A percentile compares a stretch with the other conserved stretches of the same genome.
Evolutionary conservation across 2,329 filamentous ascomycete genomes (phyloP).

Genomic region (Epichloe amarillans): DNA sequence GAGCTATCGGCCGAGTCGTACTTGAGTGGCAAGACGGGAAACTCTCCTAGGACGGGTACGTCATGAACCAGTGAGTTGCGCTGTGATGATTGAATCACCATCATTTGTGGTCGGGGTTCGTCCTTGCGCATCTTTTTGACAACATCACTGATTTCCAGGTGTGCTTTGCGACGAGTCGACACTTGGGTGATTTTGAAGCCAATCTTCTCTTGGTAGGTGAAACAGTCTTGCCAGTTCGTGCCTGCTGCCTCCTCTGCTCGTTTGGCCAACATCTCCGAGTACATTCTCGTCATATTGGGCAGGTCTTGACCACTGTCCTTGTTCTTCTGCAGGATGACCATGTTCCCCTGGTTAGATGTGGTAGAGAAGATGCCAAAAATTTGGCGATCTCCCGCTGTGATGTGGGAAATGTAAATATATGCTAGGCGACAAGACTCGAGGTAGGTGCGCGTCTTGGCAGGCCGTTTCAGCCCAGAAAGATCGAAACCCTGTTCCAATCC

Average conservation of each 20-base stretch:
- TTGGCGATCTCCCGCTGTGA: conserved; percentile 79
- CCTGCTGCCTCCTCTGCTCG: conserved; percentile 53
- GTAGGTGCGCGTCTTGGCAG: conserved; percentile 53
- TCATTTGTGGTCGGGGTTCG: conserved; percentile 63
- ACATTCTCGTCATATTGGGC: conserved; percentile 83
- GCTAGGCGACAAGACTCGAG: conserved; percentile 60
- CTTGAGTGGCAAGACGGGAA: conserved; percentile 70
- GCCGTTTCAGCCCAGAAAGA: conserved; percentile 58
- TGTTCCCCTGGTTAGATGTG: conserved; percentile 61
- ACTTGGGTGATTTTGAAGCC: conserved; percentile 80
- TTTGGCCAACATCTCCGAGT: conserved; percentile 59
- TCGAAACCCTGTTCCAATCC: conserved; percentile 93
- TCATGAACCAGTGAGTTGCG: conserved; percentile 70
- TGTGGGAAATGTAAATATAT: conserved; percentile 88
- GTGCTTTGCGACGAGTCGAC: conserved; percentile 76
- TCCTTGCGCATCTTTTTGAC: conserved; percentile 86
- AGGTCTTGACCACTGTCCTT: conserved; percentile 68
- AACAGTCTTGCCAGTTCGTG: conserved; percentile 64
- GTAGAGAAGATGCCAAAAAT: conserved; percentile 92
- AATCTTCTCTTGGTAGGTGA: conserved; percentile 76
- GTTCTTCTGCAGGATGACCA: conserved; percentile 75
- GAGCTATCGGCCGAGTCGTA: conserved; percentile 76
- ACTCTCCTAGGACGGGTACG: conserved; percentile 68
- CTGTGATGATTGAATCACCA: conserved; percentile 86
- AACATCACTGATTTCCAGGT: conserved; percentile 75